phyloP scores from a whole-genome alignment of 257 asterid genomes.

The Nicotiana sylvestris region DNA sequence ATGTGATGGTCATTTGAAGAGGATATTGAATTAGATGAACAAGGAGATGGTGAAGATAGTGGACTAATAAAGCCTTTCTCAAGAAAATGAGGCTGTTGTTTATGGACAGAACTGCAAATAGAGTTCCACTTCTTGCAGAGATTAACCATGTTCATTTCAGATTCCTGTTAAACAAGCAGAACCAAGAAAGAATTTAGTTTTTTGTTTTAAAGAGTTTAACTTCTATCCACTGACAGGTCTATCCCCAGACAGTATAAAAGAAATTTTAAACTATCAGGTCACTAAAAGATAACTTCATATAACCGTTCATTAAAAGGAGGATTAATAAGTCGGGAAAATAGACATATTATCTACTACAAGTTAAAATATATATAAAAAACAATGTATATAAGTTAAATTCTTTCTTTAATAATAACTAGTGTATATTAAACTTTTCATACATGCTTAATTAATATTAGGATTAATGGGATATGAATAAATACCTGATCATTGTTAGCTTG shows the following conservation, averaged over 20 bases:
- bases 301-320: neutral
- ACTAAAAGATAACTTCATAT: neutral
- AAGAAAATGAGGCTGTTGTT: slow-evolving; percentile 51
- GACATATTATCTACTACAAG: neutral
- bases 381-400: neutral
- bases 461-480: neutral
- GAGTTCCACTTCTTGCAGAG: slow-evolving; percentile 93
- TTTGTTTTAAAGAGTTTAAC: neutral
- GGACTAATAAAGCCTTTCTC: slow-evolving; percentile 42
- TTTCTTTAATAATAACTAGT: neutral
- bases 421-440: neutral
- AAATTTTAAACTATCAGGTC: no score
- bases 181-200: neutral
- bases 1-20: slow-evolving; percentile 47
- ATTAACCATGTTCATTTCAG: slow-evolving; percentile 37
- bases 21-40: slow-evolving; percentile 67
- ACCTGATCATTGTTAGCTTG: slow-evolving; percentile 42
- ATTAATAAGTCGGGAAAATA: neutral
- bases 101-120: slow-evolving; percentile 70
- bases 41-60: slow-evolving; percentile 49
- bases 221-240: neutral
- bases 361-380: neutral
- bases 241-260: no score
- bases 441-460: neutral
- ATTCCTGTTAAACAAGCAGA: slow-evolving; percentile 40